Percentiles rank a stretch among this genome's conserved stretches.
These are phyloP conservation scores for Fusarium napiforme DNA, from an alignment of 2,329 filamentous ascomycete genomes.

Conservation along the genomic window DNA sequence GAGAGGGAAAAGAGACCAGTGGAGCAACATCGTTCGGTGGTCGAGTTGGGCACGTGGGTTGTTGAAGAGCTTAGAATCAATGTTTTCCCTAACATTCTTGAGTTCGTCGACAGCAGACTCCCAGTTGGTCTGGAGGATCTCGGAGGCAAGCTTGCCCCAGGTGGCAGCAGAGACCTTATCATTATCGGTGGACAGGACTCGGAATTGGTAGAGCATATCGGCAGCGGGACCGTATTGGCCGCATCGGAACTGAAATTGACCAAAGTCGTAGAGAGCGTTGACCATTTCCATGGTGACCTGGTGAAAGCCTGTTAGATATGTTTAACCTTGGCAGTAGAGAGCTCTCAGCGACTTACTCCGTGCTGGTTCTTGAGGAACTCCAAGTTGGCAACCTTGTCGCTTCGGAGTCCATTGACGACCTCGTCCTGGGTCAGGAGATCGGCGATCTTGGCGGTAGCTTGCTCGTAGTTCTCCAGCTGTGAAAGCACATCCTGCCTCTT, in stretches of 20 bases:
- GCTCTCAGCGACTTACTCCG: slow-evolving; percentile 67
- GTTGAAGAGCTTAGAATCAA: slow-evolving; percentile 95
- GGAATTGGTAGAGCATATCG: slow-evolving; percentile 96
- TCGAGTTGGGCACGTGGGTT: slow-evolving; percentile 95
- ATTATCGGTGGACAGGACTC: slow-evolving; percentile 96
- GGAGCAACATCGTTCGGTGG: slow-evolving; percentile 95
- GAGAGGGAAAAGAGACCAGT: slow-evolving; percentile 98
- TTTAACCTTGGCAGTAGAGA: not conserved
- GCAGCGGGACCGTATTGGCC: slow-evolving; percentile 91
- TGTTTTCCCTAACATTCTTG: slow-evolving; percentile 88
- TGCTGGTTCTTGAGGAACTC: slow-evolving; percentile 97
- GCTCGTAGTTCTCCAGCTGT: slow-evolving; percentile 83
- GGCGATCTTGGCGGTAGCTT: slow-evolving; percentile 89
- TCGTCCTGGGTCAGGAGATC: slow-evolving; percentile 88
- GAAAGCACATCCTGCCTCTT: slow-evolving; percentile 90
- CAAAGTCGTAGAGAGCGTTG: slow-evolving; percentile 93
- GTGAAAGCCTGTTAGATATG: slow-evolving; percentile 31
- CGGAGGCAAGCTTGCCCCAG: slow-evolving; percentile 96
- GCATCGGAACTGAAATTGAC: slow-evolving; percentile 97
- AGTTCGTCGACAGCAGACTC: slow-evolving; percentile 92
- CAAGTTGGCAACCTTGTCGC: slow-evolving; percentile 99
- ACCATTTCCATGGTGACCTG: slow-evolving; percentile 94
- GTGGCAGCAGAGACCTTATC: slow-evolving; percentile 96
- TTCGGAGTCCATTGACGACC: slow-evolving; percentile 89
- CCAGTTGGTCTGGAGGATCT: slow-evolving; percentile 96